Percentiles rank a stretch among this genome's conserved stretches.
phyloP scores from a whole-genome alignment of 345 rosid genomes.

The Cardamine resedifolia region DNA sequence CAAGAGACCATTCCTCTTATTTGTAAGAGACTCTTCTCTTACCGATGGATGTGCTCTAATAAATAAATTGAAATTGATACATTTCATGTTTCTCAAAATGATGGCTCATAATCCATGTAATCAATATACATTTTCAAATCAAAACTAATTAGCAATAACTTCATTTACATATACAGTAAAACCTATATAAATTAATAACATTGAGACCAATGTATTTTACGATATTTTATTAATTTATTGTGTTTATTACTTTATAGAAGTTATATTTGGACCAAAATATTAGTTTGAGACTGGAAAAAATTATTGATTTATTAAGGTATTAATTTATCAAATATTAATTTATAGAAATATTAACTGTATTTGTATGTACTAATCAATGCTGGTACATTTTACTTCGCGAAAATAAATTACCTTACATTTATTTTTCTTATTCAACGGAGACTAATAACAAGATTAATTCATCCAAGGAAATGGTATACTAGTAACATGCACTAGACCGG shows the following conservation, averaged over 20 bases:
- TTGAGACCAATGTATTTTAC: too few species aligned
- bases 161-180: background rate
- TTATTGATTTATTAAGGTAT: too few species aligned
- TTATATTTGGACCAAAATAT: too few species aligned
- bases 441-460: background rate
- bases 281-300: too few species aligned
- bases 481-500: constrained; percentile 5
- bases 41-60: too few species aligned
- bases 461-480: background rate
- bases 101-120: background rate
- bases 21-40: too few species aligned
- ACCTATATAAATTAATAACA: too few species aligned
- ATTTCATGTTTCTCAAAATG: background rate
- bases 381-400: background rate
- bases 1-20: too few species aligned
- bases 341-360: too few species aligned
- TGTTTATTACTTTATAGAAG: too few species aligned
- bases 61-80: background rate
- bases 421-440: background rate
- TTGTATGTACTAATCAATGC: background rate
- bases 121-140: background rate
- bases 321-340: too few species aligned
- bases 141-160: background rate
- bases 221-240: too few species aligned
- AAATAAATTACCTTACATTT: background rate